Base-by-base conservation (phyloP, 2,329 filamentous ascomycete genomes). In the Trichoderma polysporum region DNA sequence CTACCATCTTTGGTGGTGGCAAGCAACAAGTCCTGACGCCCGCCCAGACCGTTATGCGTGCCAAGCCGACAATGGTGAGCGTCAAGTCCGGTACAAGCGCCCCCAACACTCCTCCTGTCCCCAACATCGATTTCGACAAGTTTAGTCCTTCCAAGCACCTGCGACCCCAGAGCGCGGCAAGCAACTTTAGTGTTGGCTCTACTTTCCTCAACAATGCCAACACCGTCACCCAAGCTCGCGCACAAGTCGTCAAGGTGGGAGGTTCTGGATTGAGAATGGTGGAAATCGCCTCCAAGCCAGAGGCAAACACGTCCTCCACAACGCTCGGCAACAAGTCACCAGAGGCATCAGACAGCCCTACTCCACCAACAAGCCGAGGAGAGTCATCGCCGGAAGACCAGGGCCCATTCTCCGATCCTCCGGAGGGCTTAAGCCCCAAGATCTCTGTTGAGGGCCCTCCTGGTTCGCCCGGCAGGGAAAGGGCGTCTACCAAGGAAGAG, bases 1-100 rank as follows among this genome's bases (percentile, higher is more conserved):
- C 94, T 1, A 97, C 94, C 22, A 93, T 97, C 62, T 98, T 97
- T 76, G 91, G 93, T 71, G 94, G 94, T 76, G 91, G 93, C 71
- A 94, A 94, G 81, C 93, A 96, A 74, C 88, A 97, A 61, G 88
- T 97, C 41, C 72, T 93, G 84, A 76, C 91, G 83, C 90, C 94
- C 0, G 93, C 93, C 0, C 93, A 95, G 74, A 95, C 93, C 61
- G 91, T 92, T 67, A 91, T 94, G 76, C 88, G 93, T 68, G 91
- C 91, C 70, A 96, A 95, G 79, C 93, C 95, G 10, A 94, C 93
- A 39, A 90, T 98, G 75, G 93, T 99, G 76, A 97, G 92, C 73
- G 93, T 99, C 71, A 95, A 93, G 78, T 91, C 91, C 7, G 86
- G 85, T 22, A 84, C 82, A 66, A 82, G 77, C 33, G 84, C 84